phyloP scores from a whole-genome alignment of 2,329 filamentous ascomycete species.

The Cladosporium cucumerinum region DNA sequence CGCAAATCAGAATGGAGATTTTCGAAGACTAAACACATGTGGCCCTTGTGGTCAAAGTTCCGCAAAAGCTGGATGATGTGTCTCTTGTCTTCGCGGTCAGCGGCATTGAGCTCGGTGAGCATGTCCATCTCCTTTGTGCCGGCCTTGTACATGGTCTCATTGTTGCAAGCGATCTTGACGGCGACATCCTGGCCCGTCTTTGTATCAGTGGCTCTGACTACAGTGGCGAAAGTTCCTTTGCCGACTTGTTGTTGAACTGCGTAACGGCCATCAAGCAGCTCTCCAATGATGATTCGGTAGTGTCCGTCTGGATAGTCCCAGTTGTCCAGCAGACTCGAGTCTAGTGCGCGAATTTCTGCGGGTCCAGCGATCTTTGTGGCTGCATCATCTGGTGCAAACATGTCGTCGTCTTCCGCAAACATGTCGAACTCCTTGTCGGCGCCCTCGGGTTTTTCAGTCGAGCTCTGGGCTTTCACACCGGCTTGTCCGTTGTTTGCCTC shows the following conservation, averaged over 20 bases:
- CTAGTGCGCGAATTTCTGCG: slow-evolving; percentile 51
- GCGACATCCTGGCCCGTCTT: slow-evolving; percentile 71
- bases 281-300: slow-evolving; percentile 90
- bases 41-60: slow-evolving; percentile 88
- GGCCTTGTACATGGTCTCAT: slow-evolving; percentile 70
- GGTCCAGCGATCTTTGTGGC: slow-evolving; percentile 44
- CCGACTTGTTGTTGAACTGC: slow-evolving; percentile 84
- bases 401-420: slow-evolving; percentile 67
- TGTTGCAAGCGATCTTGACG: slow-evolving; percentile 97
- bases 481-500: slow-evolving; percentile 1
- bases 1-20: slow-evolving; percentile 88
- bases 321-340: slow-evolving; percentile 79
- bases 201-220: slow-evolving; percentile 82
- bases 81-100: slow-evolving; percentile 84
- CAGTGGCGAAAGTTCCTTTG: slow-evolving; percentile 93
- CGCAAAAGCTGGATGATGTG: slow-evolving; percentile 86
- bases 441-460: slow-evolving; percentile 24
- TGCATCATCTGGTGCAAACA: slow-evolving; percentile 70
- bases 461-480: background rate
- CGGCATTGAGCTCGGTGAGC: slow-evolving; percentile 77
- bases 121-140: slow-evolving; percentile 94
- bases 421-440: slow-evolving; percentile 58
- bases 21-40: slow-evolving; percentile 96
- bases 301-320: slow-evolving; percentile 94
- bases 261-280: slow-evolving; percentile 84